Evolutionary conservation across 2,329 filamentous ascomycete species (phyloP).

Genomic region (Nemania bipapillata): DNA sequence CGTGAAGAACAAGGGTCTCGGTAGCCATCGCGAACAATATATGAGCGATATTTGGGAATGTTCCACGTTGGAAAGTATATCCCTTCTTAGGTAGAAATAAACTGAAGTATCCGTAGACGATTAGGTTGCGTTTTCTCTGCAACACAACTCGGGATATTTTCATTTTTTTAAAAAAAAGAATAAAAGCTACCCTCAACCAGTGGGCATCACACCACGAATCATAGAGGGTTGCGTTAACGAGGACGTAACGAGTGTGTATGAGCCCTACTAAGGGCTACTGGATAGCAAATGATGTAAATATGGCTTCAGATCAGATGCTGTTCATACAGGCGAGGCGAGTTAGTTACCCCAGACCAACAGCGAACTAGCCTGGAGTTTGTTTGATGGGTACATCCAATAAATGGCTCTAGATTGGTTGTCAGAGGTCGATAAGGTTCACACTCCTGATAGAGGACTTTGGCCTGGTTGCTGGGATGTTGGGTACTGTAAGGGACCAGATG

Average conservation of each 20-base stretch:
- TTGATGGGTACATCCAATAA: conserved; percentile 14
- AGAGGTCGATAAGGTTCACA: conserved; percentile 20
- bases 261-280: conserved; percentile 11
- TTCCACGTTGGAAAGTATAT: neutral
- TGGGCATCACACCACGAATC: conserved; percentile 9
- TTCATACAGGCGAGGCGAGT: conserved; percentile 4
- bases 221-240: conserved; percentile 7
- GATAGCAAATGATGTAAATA: conserved; percentile 33
- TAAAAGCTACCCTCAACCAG: neutral
- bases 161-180: conserved; percentile 9
- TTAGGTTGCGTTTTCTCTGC: neutral
- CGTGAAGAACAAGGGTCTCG: conserved; percentile 45
- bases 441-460: neutral
- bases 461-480: neutral
- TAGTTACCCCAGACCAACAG: neutral
- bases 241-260: conserved; percentile 25
- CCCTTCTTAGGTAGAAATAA: conserved; percentile 4
- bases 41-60: conserved; percentile 8
- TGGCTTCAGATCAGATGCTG: conserved; percentile 18
- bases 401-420: conserved; percentile 8
- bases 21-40: conserved; percentile 44
- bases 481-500: neutral
- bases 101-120: neutral
- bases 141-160: neutral
- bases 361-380: conserved; percentile 29